A percentile compares a stretch with the other conserved stretches of the same genome.
These are phyloP conservation scores for Coemansia sp. DNA, from an alignment of 192 early-diverging fungal genomes.

Conservation along the genomic window DNA sequence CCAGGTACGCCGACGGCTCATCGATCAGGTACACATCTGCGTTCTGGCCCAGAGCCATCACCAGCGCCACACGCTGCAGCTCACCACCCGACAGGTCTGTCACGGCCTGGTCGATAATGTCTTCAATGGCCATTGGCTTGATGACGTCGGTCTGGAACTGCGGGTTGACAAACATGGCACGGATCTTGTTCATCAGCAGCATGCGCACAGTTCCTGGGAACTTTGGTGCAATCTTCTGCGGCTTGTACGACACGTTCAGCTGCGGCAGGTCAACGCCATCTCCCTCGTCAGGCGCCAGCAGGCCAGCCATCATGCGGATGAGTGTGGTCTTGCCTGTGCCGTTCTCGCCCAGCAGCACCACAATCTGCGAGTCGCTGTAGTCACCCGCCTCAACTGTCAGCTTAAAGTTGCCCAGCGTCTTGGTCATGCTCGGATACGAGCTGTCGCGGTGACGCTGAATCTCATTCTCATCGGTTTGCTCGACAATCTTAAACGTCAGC, in stretches of 20 bases:
- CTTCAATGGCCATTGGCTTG: constrained; percentile 91
- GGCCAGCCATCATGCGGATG: constrained; percentile 89
- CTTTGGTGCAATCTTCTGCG: constrained; percentile 97
- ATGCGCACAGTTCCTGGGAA: constrained; percentile 89
- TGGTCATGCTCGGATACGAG: constrained; percentile 87
- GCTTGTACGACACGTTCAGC: constrained; percentile 92
- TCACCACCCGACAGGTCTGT: constrained; percentile 92
- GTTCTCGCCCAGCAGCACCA: constrained; percentile 98
- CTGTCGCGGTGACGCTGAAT: constrained; percentile 71
- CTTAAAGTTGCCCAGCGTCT: constrained; percentile 82
- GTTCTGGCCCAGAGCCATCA: constrained; percentile 80
- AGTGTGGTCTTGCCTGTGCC: constrained; percentile 98
- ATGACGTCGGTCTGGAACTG: constrained; percentile 97
- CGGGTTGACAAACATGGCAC: constrained; percentile 78
- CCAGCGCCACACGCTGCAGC: constrained; percentile 98
- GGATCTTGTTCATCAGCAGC: constrained; percentile 89
- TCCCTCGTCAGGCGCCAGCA: constrained; percentile 71
- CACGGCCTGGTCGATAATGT: constrained; percentile 90
- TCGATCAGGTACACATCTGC: constrained; percentile 98
- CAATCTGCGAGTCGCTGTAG: constrained; percentile 96
- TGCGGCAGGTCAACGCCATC: constrained; percentile 75
- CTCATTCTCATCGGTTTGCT: constrained; percentile 72
- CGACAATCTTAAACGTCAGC: constrained; percentile 90
- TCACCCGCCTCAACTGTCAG: constrained; percentile 74
- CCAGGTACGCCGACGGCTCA: constrained; percentile 96